Evolutionary conservation across 352 stramenopile species (phyloP), one percentile per base, ranked within the genome.

Genomic region (Phytophthora boehmeriae): DNA sequence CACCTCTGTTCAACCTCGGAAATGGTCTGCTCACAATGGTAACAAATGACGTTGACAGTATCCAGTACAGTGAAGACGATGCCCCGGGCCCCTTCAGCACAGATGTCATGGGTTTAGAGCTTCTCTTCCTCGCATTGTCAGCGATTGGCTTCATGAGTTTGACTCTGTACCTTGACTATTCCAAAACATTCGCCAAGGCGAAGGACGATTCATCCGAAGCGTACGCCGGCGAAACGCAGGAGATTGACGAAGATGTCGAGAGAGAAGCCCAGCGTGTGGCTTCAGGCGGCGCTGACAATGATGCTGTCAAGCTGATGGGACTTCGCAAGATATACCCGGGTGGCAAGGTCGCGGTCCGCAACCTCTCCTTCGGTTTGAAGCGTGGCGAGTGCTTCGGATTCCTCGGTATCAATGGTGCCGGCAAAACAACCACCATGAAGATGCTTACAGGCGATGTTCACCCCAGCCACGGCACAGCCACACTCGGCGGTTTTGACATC

Each of bases 381-480:
- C 65, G 74, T 4, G 92, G 94, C n/a, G 88, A 98, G 43, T 97
- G 91, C 53, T 98, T 98, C 58, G 94, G 95, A 1, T 93, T 97
- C 52, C 73, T 98, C 1, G 95, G 95, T 28, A 95, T 98, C 57
- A 98, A 98, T 62, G 92, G 94, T 17, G 95, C 83, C 2, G 95
- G 95, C 27, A 98, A 98, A 64, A 97, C 92, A 0, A 97, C 94
- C 8, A 97, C 93, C 13, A 95, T 98, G 72, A 97, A 96, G 44
- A 96, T 98, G 76, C 64, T 99, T 14, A 97, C 86, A 5, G 89
- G 89, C 14, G 85, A 98, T 43, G 74, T 93, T 4, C 34, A 82
- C 13, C 77, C 80, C 0, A 86, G 41, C 1, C 63, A 63, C 14
- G 82, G 82, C 1, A 57, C 54, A 1, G 82, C 66, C 1, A 81